Evolutionary conservation across 1,284 basidiomycete genomes (phyloP), one percentile per base, ranked within the genome.

Genomic region (Hymenochaete sp.): DNA sequence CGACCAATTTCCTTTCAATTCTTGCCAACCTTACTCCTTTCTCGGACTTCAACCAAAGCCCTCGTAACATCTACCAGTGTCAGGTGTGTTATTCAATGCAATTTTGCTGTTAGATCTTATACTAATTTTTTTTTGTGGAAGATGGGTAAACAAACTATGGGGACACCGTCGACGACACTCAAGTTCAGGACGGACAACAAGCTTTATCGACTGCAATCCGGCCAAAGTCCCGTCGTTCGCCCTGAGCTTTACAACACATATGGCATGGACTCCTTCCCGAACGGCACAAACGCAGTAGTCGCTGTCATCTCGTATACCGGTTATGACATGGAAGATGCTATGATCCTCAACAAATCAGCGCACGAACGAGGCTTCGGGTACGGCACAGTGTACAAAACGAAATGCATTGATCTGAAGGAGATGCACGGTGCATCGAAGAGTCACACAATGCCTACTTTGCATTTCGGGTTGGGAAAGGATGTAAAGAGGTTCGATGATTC

Each of bases 111-210:
- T 36, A 22, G 11, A 26, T 38, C 9, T 22, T 41, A 22, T 16
- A 14, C 16, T 29, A 48, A 19, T 18, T 45, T 32, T 48, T 48
- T 44, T 52, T 25, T 51, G 31, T 13, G 48, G 22, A 55, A 98
- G 83, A 99, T 99, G 96, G 93, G 92, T 66, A 99, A 99, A 73
- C 96, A 99, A 76, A 89, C 91, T 1, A 98, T 99, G 96, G 96
- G 96, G 31, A 98, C 96, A 24, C 95, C 96, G 1, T 84, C 91
- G 25, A 97, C 93, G 1, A 88, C 92, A 3, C 63, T 98, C 24
- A 76, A 78, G 56, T 88, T 92, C 58, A 77, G 96, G 52, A 98
- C 96, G 10, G 96, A 99, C 67, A 98, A 98, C 74, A 99, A 98
- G 67, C 79, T 98, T 44, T 98, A 98, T 66, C 83, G 92, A 14